A percentile compares a stretch with the other conserved stretches of the same genome.
phyloP scores from a whole-genome alignment of 805 yeast species.

The Wickerhamiella lipophila region DNA sequence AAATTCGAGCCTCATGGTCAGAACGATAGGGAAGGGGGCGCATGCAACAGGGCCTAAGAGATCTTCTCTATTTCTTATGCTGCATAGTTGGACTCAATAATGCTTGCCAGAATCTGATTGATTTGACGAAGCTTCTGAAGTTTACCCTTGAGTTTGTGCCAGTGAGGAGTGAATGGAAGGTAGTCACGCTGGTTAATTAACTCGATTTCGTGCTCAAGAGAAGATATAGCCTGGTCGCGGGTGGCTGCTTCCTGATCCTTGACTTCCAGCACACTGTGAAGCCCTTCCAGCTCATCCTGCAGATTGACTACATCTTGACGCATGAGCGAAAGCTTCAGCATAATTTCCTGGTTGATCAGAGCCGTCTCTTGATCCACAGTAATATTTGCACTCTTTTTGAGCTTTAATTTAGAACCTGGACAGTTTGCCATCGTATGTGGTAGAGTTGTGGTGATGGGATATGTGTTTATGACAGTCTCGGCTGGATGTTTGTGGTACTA shows the following conservation, averaged over 20 bases:
- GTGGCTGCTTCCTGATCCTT: background rate
- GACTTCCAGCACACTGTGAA: background rate
- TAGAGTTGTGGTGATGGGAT: too few species aligned
- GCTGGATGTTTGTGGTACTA: too few species aligned
- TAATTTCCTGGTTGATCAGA: background rate
- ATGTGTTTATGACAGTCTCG: too few species aligned
- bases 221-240: background rate
- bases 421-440: background rate
- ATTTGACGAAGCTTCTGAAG: conserved; percentile 1
- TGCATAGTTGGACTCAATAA: background rate
- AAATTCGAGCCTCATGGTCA: background rate
- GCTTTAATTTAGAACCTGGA: background rate
- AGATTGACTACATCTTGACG: conserved; percentile 1
- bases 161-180: background rate
- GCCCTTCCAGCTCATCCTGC: background rate
- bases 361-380: background rate
- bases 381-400: background rate
- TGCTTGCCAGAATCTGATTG: background rate
- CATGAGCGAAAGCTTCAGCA: conserved; percentile 5
- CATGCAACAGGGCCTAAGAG: background rate
- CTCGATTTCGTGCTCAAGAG: background rate
- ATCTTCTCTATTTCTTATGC: background rate
- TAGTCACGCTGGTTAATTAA: background rate
- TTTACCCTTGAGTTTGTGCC: background rate
- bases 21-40: background rate